Evolutionary conservation across 352 stramenopile genomes (phyloP), one percentile per base, ranked within the genome.

Genomic region (Achlya hypogyna): DNA sequence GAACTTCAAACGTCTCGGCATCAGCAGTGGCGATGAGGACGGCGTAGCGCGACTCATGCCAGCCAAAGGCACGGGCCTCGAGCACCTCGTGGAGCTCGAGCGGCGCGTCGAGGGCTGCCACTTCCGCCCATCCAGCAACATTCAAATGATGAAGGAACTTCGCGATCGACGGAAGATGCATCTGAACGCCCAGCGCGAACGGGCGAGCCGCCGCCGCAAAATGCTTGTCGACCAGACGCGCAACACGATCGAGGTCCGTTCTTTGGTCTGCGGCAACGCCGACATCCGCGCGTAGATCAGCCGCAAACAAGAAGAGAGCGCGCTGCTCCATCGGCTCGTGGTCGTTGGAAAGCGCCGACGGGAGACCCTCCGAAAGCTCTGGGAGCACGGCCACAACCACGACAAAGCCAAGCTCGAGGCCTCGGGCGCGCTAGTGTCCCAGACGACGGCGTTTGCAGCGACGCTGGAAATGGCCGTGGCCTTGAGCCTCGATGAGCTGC

Each of bases 121-220:
- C n/a, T 89, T 91, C 53, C 74, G 82, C 0, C 82, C 81, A 12
- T 87, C 82, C 2, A 89, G 84, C 66, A 91, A 91, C 51, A 51
- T 89, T 22, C 80, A 89, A 64, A 91, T 91, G 82, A 89, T 91
- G 82, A 89, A 88, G 68, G 82, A 91, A 34, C 71, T 91, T 0
- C 80, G 80, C 25, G 79, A 81, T 51, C 72, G 79, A n/a, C 75
- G 81, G 9, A 84, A 86, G 64, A 75, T 78, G 16, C 82, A 91
- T 51, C 62, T 88, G 1, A 79, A 75, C 53, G 81, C 79, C 22
- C 81, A 89, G 53, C 88, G 87, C 25, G 82, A 91, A 54, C 76
- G 81, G 4, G 72, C 78, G 12, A 72, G 82, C 62, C 74, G 81
- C 29, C 71, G 78, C 27, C 74, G 78, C 38, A 83, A 81, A 52